These are phyloP conservation scores for Metarhizium album DNA, from an alignment of 2,329 filamentous ascomycete genomes.

Conservation along the genomic window DNA sequence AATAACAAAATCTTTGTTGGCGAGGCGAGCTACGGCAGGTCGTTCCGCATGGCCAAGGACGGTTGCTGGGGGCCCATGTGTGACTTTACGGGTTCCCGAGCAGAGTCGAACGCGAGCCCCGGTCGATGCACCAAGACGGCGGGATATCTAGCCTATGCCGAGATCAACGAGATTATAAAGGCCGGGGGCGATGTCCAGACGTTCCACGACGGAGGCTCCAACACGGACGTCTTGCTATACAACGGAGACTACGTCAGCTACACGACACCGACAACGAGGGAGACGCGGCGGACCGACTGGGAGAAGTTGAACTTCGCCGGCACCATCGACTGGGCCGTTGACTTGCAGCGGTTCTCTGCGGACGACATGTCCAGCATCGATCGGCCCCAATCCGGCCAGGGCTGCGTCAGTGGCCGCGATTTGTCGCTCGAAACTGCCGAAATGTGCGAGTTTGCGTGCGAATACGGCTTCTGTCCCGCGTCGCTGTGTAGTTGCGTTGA, in stretches of 20 bases:
- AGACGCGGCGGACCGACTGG: neutral
- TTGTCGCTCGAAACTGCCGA: neutral
- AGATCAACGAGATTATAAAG: slow-evolving; percentile 11
- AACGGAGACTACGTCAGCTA: neutral
- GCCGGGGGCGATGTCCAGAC: neutral
- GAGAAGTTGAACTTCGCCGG: slow-evolving; percentile 3
- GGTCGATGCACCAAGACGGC: slow-evolving; percentile 16
- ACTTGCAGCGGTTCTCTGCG: slow-evolving; percentile 1
- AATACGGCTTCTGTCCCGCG: neutral
- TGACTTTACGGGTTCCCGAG: slow-evolving; percentile 10
- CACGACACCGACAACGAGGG: slow-evolving; percentile 1
- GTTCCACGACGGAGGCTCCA: neutral
- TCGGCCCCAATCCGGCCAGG: neutral
- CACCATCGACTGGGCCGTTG: slow-evolving; percentile 3
- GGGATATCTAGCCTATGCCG: slow-evolving; percentile 17
- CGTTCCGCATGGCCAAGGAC: slow-evolving; percentile 16
- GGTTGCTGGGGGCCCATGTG: slow-evolving; percentile 14
- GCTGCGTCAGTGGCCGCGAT: neutral
- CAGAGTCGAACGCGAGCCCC: slow-evolving; percentile 9
- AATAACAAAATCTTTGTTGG: slow-evolving; percentile 18
- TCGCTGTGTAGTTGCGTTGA: neutral
- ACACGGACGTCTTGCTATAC: neutral
- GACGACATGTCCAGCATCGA: neutral
- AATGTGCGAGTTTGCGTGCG: neutral
- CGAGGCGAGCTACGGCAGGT: slow-evolving; percentile 17